Conservation (phyloP, 345 rosid species). For the Raphanus raphanistrum region DNA sequence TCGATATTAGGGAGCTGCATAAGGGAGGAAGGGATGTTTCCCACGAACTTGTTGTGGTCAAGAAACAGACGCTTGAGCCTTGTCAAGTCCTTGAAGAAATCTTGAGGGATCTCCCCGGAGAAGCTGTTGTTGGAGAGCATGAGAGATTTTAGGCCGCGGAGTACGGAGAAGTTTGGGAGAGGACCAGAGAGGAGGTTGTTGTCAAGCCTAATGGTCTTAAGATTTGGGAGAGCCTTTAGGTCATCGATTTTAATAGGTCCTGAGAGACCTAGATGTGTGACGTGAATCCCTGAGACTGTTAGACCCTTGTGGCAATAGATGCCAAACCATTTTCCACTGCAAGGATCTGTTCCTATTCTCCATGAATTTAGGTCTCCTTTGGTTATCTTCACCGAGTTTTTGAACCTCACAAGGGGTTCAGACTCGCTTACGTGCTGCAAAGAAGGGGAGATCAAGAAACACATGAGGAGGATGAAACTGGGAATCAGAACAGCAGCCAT, state of each 20-base stretch:
- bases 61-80: slow-evolving; percentile 60
- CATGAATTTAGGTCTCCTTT: slow-evolving; percentile 55
- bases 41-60: slow-evolving; percentile 54
- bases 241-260: slow-evolving; percentile 57
- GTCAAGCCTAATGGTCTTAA: slow-evolving; percentile 56
- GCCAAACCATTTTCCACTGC: slow-evolving; percentile 60
- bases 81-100: slow-evolving; percentile 55
- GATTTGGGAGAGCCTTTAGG: slow-evolving; percentile 42
- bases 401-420: slow-evolving; percentile 35
- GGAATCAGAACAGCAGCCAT: slow-evolving; percentile 35
- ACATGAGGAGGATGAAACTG: neutral
- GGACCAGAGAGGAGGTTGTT: slow-evolving; percentile 63
- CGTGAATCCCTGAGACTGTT: slow-evolving; percentile 57
- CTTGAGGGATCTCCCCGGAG: slow-evolving; percentile 53
- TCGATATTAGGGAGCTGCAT: slow-evolving; percentile 43
- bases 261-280: slow-evolving; percentile 50
- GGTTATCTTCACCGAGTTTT: slow-evolving; percentile 31
- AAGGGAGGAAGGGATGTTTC: slow-evolving; percentile 57
- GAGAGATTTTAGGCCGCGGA: slow-evolving; percentile 49
- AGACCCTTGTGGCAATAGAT: slow-evolving; percentile 51
- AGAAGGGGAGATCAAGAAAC: slow-evolving; percentile 36
- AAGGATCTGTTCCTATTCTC: slow-evolving; percentile 55
- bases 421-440: slow-evolving; percentile 31
- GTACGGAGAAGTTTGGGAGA: slow-evolving; percentile 57
- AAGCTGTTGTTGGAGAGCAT: slow-evolving; percentile 57